Base-by-base conservation (phyloP, 306 rosid species). In the Purshia tridentata region DNA sequence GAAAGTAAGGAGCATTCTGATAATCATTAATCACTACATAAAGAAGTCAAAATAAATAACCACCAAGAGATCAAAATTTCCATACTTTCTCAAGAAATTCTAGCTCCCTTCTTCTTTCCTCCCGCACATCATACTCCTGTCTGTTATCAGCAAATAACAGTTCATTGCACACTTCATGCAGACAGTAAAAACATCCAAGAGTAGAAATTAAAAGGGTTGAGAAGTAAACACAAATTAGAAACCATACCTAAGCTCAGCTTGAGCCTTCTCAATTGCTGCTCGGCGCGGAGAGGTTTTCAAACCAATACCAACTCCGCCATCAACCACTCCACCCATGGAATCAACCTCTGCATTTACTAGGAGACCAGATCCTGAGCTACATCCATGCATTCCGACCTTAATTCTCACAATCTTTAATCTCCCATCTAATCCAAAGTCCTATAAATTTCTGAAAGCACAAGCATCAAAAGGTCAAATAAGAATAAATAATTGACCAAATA, bases 281-380 rank as follows among this genome's bases (percentile, higher is more conserved):
- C 91, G 86, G 85, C 84, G 86, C 44, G 89, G 99, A 88, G 99
- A 95, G 90, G 98, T 81, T 80, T 95, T 90, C 90, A 91, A 83
- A 77, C 98, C 97, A 83, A 86, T 81, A 74, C 96, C 96, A 84
- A 88, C 89, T 89, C 98, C 98, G 37, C 97, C 89, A 50, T 95
- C 99, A 88, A 91, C 86, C 83, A 95, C 99, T 82, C 99, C 99
- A 84, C 98, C 99, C 99, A 95, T 95, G 89, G 98, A 95, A 95
- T 92, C 99, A 84, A 90, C 98, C 94, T 95, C 98, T 88, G 98
- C 98, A 95, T 95, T 95, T 95, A 95, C 99, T 77, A 86, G 79
- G 90, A 88, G 78, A 81, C 86, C 88, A 86, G 96, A 84, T 56
- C 85, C 92, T 72, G 88, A 79, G 80, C 85, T 82, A 80, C 84